Percentiles rank a stretch among this genome's conserved stretches.
These are phyloP conservation scores for Neurospora africana DNA, from an alignment of 495 filamentous ascomycete genomes.

Conservation along the genomic window DNA sequence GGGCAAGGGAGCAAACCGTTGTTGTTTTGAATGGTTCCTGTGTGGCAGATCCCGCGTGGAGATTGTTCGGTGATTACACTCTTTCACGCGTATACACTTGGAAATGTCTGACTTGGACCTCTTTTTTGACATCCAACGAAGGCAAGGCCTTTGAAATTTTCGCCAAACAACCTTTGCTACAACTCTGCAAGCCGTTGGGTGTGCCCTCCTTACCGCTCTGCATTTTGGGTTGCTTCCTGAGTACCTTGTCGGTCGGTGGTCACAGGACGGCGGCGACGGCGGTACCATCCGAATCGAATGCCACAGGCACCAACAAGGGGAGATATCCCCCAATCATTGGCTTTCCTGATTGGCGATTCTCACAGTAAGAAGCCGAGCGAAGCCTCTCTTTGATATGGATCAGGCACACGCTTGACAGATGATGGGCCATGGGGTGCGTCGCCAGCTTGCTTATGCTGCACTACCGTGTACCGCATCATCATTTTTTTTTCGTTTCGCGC, in stretches of 20 bases:
- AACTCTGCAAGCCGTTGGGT: not conserved
- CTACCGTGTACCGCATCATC: not conserved
- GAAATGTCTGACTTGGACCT: not conserved
- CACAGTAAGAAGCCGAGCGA: not conserved
- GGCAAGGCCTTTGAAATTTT: not conserved
- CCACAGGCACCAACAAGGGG: not conserved
- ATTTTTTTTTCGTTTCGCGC: not conserved
- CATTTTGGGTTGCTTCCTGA: not conserved
- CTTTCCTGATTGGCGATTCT: not conserved
- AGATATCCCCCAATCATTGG: not conserved
- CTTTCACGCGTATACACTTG: not conserved
- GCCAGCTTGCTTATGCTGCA: not conserved
- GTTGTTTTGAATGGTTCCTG: not conserved
- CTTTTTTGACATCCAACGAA: not conserved
- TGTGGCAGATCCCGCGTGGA: not conserved
- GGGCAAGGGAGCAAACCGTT: not conserved
- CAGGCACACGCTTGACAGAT: not conserved
- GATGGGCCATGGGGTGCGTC: not conserved
- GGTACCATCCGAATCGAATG: not conserved
- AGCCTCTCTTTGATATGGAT: not conserved
- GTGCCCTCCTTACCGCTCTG: not conserved
- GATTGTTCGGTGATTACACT: not conserved
- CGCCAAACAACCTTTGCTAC: not conserved
- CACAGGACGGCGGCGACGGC: not conserved
- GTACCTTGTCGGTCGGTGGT: not conserved